A percentile compares a stretch with the other conserved stretches of the same genome.
These are phyloP conservation scores for Tylopilus cervinicoccineus DNA, from an alignment of 768 basidiomycete species.

Conservation along the genomic window DNA sequence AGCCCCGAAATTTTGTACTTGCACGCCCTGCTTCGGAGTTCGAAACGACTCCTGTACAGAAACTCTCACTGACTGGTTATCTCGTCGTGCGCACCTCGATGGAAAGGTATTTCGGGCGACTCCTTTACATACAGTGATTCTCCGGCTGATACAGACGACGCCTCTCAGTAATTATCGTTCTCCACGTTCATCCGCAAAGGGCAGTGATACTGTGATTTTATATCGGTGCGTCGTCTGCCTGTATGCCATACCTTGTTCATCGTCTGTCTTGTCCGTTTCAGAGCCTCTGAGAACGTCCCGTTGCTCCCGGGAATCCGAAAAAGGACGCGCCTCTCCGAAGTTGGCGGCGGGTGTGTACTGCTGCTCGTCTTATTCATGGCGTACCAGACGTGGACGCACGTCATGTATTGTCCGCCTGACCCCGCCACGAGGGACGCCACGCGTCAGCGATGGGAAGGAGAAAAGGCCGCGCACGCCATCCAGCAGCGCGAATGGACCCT, in stretches of 20 bases:
- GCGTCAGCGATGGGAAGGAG: conserved; percentile 8
- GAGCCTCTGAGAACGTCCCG: not conserved
- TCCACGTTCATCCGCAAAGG: too few relatives aligned
- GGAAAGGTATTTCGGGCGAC: too few relatives aligned
- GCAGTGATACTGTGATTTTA: not conserved
- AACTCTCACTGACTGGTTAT: not conserved
- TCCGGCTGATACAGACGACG: not conserved
- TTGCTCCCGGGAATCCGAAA: not conserved
- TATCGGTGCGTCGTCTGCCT: not conserved
- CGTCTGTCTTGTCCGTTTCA: not conserved
- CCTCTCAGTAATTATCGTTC: not conserved
- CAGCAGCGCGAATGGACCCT: not conserved
- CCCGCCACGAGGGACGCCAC: not conserved
- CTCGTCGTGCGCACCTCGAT: too few relatives aligned
- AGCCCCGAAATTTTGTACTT: too few relatives aligned
- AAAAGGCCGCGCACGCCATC: not conserved
- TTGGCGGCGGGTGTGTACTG: not conserved
- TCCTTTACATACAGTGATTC: too few relatives aligned
- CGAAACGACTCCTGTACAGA: too few relatives aligned
- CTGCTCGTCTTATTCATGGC: not conserved
- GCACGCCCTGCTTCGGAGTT: too few relatives aligned
- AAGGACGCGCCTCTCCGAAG: not conserved
- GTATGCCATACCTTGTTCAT: too few relatives aligned
- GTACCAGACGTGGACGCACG: not conserved
- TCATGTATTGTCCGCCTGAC: conserved; percentile 4